Percentiles rank a stretch among this genome's conserved stretches.
Evolutionary conservation across 352 stramenopile species (phyloP).

Genomic region (Pythium phragmitis): DNA sequence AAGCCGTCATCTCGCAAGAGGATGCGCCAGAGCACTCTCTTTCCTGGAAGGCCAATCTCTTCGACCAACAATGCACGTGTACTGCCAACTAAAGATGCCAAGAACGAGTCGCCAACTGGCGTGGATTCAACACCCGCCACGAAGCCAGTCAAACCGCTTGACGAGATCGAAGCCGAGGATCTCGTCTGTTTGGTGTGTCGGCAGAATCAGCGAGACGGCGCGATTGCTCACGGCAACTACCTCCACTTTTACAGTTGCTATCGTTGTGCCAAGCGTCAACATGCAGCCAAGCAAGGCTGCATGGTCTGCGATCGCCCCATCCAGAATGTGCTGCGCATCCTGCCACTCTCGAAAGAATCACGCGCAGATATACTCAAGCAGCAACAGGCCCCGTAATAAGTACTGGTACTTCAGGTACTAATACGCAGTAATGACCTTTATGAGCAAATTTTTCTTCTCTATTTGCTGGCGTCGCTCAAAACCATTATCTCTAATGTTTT

Average conservation of each 20-base stretch:
- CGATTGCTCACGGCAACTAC: slow-evolving; percentile 74
- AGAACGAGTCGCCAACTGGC: slow-evolving; percentile 22
- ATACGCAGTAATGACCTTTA: no score
- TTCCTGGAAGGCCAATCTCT: background rate
- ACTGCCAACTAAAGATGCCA: slow-evolving; percentile 21
- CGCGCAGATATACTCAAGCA: slow-evolving; percentile 24
- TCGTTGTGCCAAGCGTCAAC: slow-evolving; percentile 67
- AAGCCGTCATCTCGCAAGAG: slow-evolving; percentile 6
- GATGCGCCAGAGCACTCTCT: slow-evolving; percentile 24
- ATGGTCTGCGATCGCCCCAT: slow-evolving; percentile 81
- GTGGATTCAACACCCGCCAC: background rate
- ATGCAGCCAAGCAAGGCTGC: slow-evolving; percentile 49
- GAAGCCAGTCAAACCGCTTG: slow-evolving; percentile 15
- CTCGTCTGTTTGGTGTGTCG: slow-evolving; percentile 70
- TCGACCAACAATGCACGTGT: background rate
- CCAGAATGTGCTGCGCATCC: slow-evolving; percentile 65
- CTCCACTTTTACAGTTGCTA: slow-evolving; percentile 85
- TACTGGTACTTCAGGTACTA: background rate
- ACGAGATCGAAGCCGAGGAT: slow-evolving; percentile 50
- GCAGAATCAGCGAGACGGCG: slow-evolving; percentile 56
- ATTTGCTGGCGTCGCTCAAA: no score
- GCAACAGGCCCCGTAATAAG: slow-evolving; percentile 5
- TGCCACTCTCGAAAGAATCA: slow-evolving; percentile 64
- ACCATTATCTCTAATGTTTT: background rate
- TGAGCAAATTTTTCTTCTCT: no score